Percentiles rank a stretch among this genome's conserved stretches.
These are phyloP conservation scores for Rosa multiflora DNA, from an alignment of 306 rosid genomes.

Conservation along the genomic window DNA sequence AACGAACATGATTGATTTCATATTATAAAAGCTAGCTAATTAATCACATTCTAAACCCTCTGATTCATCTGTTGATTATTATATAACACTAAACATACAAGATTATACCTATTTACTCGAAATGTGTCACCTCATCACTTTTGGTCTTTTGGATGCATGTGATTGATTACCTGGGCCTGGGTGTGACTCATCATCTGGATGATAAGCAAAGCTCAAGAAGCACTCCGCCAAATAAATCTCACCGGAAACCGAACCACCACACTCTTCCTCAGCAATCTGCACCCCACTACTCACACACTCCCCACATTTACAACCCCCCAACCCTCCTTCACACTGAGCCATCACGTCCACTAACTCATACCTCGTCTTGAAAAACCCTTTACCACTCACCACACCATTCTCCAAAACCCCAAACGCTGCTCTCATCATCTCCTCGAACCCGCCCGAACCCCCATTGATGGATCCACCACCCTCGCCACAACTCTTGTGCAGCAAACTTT, in stretches of 20 bases:
- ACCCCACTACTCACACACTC: slow-evolving; percentile 57
- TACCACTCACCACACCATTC: slow-evolving; percentile 33
- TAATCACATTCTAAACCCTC: too few species aligned
- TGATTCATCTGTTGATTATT: background rate
- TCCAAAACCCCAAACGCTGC: slow-evolving; percentile 48
- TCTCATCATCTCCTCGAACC: slow-evolving; percentile 36
- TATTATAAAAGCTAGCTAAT: too few species aligned
- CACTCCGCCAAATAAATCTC: slow-evolving; percentile 60
- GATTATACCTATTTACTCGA: too few species aligned
- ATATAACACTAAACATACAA: too few species aligned
- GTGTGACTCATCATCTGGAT: slow-evolving; percentile 17
- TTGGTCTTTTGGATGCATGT: background rate
- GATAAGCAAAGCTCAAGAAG: slow-evolving; percentile 43
- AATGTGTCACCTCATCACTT: background rate
- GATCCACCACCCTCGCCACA: slow-evolving; percentile 29
- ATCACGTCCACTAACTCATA: slow-evolving; percentile 41
- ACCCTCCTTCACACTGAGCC: slow-evolving; percentile 66
- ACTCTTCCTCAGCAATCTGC: slow-evolving; percentile 44
- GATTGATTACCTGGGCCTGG: slow-evolving; percentile 41
- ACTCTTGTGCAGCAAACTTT: slow-evolving; percentile 35
- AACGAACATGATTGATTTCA: too few species aligned
- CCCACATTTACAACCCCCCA: slow-evolving; percentile 53
- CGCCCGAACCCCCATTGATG: background rate
- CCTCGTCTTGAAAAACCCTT: slow-evolving; percentile 35
- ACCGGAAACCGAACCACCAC: slow-evolving; percentile 44